These are phyloP conservation scores for Pichia deserticola DNA, from an alignment of 805 yeast genomes.

Conservation along the genomic window DNA sequence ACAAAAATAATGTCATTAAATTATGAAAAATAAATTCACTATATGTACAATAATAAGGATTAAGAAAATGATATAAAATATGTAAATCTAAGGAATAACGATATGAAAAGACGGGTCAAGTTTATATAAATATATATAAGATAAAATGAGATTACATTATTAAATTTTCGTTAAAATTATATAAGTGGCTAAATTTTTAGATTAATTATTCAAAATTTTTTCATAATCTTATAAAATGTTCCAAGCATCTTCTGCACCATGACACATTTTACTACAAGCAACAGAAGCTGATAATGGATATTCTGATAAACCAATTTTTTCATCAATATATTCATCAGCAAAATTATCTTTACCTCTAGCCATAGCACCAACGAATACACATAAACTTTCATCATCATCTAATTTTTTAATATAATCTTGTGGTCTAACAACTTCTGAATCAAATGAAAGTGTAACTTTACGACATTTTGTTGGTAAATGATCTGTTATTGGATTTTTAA, in stretches of 20 bases:
- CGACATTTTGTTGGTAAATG: constrained; percentile 95
- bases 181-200: no score
- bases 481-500: constrained; percentile 94
- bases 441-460: constrained; percentile 85
- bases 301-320: constrained; percentile 90
- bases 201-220: background rate
- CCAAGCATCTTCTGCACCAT: constrained; percentile 99
- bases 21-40: no score
- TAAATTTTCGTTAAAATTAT: no score
- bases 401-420: constrained; percentile 79
- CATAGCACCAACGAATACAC: constrained; percentile 99
- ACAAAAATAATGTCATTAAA: no score
- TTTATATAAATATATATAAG: no score
- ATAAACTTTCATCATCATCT: constrained; percentile 85
- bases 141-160: no score
- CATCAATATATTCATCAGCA: constrained; percentile 96
- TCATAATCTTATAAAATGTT: constrained; percentile 42
- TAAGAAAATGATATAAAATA: no score
- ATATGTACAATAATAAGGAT: no score
- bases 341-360: constrained; percentile 96
- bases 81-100: no score
- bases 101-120: no score
- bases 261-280: constrained; percentile 96
- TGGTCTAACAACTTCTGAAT: constrained; percentile 80
- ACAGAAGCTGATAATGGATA: constrained; percentile 96